Evolutionary conservation across 2,329 filamentous ascomycete species (phyloP), one percentile per base, ranked within the genome.

Genomic region (Aureobasidium sp.): DNA sequence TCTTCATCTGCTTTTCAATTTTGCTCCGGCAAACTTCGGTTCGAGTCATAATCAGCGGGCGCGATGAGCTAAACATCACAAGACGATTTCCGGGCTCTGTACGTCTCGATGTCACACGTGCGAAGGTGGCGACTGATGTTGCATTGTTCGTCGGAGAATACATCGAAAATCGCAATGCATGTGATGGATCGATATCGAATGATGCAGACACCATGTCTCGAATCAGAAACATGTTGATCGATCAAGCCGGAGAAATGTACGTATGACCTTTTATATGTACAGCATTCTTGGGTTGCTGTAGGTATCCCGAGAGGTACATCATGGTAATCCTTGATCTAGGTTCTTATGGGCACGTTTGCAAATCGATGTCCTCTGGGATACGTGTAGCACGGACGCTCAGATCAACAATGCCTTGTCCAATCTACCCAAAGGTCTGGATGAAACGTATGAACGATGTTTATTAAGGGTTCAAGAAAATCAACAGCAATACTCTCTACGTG

Each of bases 271-370:
- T n/a, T n/a, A n/a, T n/a, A n/a, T n/a, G n/a, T n/a, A n/a, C n/a
- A n/a, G n/a, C n/a, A n/a, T n/a, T n/a, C n/a, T n/a, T n/a, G n/a
- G n/a, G n/a, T n/a, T n/a, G n/a, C n/a, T n/a, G n/a, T n/a, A n/a
- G n/a, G n/a, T n/a, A n/a, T n/a, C n/a, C n/a, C n/a, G n/a, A n/a
- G n/a, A n/a, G n/a, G n/a, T n/a, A n/a, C n/a, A n/a, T n/a, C n/a
- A 39, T 39, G 6, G 12, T 39, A 4, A 39, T 39, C 14, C 12
- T 15, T 5, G 15, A 15, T 39, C 2, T 5, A 31, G 61, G 61
- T 60, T 63, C 27, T 37, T 63, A 4, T 63, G 62, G 62, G 62
- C 39, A n/a, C 47, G 41, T 25, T 37, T 63, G 1, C 62, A 60
- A 17, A 51, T 63, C 31, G 45, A 59, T 37, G 55, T 52, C 20